A percentile compares a stretch with the other conserved stretches of the same genome.
Conservation (phyloP, 192 early-diverging fungal genomes). For the Podila epigama region DNA sequence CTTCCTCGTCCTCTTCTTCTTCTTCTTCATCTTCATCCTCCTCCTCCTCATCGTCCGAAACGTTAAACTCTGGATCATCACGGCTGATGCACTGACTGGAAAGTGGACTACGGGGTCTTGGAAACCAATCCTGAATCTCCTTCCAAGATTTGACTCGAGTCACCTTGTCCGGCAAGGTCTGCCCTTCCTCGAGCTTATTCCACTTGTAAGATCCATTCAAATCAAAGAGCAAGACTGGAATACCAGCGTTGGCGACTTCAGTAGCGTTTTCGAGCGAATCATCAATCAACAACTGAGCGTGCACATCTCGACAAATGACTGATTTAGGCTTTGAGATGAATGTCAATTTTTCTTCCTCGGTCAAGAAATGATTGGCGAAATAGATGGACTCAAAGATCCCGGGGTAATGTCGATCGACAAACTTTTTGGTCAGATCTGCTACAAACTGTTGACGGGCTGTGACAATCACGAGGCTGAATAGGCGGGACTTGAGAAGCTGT, state of each 20-base stretch:
- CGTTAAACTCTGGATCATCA: slow-evolving; percentile 11
- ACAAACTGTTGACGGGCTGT: slow-evolving; percentile 68
- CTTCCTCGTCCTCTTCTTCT: slow-evolving; percentile 31
- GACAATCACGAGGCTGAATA: slow-evolving; percentile 62
- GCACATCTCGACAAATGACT: slow-evolving; percentile 62
- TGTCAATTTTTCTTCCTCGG: slow-evolving; percentile 56
- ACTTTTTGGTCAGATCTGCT: slow-evolving; percentile 62
- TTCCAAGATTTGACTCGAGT: slow-evolving; percentile 61
- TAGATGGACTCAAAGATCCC: slow-evolving; percentile 71
- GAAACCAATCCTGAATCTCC: slow-evolving; percentile 56
- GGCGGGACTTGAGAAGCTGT: slow-evolving; percentile 56
- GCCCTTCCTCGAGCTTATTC: slow-evolving; percentile 48
- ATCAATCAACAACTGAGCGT: slow-evolving; percentile 64
- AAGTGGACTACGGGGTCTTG: slow-evolving; percentile 55
- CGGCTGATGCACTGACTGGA: slow-evolving; percentile 26
- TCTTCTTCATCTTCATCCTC: not conserved
- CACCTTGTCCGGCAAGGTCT: slow-evolving; percentile 52
- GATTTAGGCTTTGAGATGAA: slow-evolving; percentile 65
- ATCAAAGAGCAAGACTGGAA: slow-evolving; percentile 65
- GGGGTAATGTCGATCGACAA: slow-evolving; percentile 63
- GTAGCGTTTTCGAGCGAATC: slow-evolving; percentile 59
- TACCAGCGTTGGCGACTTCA: slow-evolving; percentile 60
- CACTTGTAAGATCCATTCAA: slow-evolving; percentile 56
- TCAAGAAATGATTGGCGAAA: slow-evolving; percentile 63
- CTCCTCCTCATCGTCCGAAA: too few species aligned